Evolutionary conservation across 2,329 filamentous ascomycete genomes (phyloP), one percentile per base, ranked within the genome.

Genomic region (Elsinoe perseae): DNA sequence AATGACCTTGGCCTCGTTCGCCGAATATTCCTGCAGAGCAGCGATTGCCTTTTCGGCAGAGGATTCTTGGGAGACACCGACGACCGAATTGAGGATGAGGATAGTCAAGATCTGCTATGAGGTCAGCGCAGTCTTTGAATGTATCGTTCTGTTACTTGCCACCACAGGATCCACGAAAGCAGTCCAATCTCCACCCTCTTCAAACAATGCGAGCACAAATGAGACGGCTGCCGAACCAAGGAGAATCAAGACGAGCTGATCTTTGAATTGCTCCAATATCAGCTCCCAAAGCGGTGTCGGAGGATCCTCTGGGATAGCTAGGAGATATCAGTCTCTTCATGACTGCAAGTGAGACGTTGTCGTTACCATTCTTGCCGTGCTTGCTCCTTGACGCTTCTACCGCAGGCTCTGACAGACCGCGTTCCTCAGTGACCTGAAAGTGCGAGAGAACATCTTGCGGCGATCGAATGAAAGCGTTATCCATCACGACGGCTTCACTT

Each of bases 21-120:
- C 93, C 27, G 92, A 97, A 76, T 98, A 98, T 80, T 98, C 92
- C 74, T 98, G 93, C 57, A 98, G 82, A 43, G 93, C 93, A 23
- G 93, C 91, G 70, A 98, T 98, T 53, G 93, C 93, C 76, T 97
- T 96, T 73, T 98, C 93, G 62, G 93, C 93, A 69, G 91, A 96
- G 74, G 89, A 96, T 78, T 98, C 93, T 78, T 98, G 93, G 57
- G 92, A 96, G 25, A 98, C 93, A 69, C 93, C 93, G 61, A 98
- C 93, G 63, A 98, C 86, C 60, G 93, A 88, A 74, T 98, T 98
- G 65, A 98, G 84, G 61, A 98, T 86, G 44, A 98, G 80, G 68
- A 98, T 98, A 23, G 92, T 97, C 62, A 98, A 81, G 64, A 98
- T 98, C 88, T 95, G 59, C 21, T 36, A 7, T n/a, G 10, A 20